These are phyloP conservation scores for Wickerhamomyces queroliae DNA, from an alignment of 805 yeast species.

Conservation along the genomic window DNA sequence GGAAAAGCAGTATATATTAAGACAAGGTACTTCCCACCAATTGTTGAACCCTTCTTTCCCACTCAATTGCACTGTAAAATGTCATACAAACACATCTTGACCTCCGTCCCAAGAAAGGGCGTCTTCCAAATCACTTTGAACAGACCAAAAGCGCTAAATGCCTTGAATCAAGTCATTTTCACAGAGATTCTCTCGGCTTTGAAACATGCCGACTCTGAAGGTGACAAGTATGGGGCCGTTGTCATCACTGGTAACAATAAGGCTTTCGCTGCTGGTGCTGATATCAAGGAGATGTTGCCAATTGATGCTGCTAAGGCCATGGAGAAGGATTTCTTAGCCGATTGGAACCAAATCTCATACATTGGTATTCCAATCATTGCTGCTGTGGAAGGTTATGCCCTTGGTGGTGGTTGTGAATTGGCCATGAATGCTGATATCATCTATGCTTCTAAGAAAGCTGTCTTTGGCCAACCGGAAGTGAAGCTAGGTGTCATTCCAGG, in stretches of 20 bases:
- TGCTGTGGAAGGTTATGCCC: slow-evolving; percentile 49
- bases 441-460: slow-evolving; percentile 42
- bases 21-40: background rate
- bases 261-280: slow-evolving; percentile 55
- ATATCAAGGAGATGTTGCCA: slow-evolving; percentile 44
- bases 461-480: slow-evolving; percentile 52
- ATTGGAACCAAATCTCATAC: slow-evolving; percentile 32
- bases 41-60: background rate
- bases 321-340: slow-evolving; percentile 28
- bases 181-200: slow-evolving; percentile 18
- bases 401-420: slow-evolving; percentile 53
- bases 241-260: slow-evolving; percentile 39
- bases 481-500: slow-evolving; percentile 46
- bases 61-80: slow-evolving; percentile 1
- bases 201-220: slow-evolving; percentile 12
- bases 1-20: too few species aligned
- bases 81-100: slow-evolving; percentile 15
- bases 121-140: slow-evolving; percentile 20
- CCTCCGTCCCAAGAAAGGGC: slow-evolving; percentile 18
- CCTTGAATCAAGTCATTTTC: slow-evolving; percentile 14
- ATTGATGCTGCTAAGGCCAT: slow-evolving; percentile 30
- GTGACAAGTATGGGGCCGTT: slow-evolving; percentile 37
- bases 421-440: slow-evolving; percentile 47
- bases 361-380: slow-evolving; percentile 45
- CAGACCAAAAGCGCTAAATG: slow-evolving; percentile 23